Base-by-base conservation (phyloP, 495 filamentous ascomycete species). In the Copromyces sp. region DNA sequence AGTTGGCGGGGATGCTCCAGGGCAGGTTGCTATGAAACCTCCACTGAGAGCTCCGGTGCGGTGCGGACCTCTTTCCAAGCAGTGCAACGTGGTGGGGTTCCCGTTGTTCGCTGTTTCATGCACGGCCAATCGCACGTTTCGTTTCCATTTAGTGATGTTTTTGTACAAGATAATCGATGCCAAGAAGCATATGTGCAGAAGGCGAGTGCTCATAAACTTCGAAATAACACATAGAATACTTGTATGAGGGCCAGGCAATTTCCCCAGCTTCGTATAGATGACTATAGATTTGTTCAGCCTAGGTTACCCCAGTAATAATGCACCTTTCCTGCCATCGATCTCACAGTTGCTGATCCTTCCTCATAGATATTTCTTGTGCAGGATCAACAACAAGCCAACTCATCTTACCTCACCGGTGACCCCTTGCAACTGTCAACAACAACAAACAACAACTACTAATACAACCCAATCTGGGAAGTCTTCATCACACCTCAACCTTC, bases 61-160 rank as follows among this genome's bases (percentile, higher is more conserved):
- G 72, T 40, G 47, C 39, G 16, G 45, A 68, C 45, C 70, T 59
- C 41, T 71, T 20, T 61, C 70, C 37, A 39, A 68, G 71, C 61
- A 47, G 70, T 53, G 45, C 65, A 44, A 53, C 45, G 44, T 74
- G 71, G 72, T 73, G 74, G 74, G 68, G 74, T 73, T 71, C 69
- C 32, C 61, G 71, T 6, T 71, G 35, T 71, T n/a, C 4, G 24
- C 38, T 38, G 39, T 69, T 32, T 53, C 70, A 70, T 65, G 73
- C 70, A 68, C 59, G 39, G 24, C 29, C 53, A 65, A 35, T 65
- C 29, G 53, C 29, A 65, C 24, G 53, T 37, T 65, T 65, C 29
- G n/a, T n/a, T n/a, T n/a, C n/a, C n/a, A n/a, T n/a, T n/a, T n/a
- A n/a, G n/a, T 37, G 53, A 14, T 16, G 53, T 59, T 16, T 16